These are phyloP conservation scores for Myxozyma geophila DNA, from an alignment of 805 yeast species.

Conservation along the genomic window DNA sequence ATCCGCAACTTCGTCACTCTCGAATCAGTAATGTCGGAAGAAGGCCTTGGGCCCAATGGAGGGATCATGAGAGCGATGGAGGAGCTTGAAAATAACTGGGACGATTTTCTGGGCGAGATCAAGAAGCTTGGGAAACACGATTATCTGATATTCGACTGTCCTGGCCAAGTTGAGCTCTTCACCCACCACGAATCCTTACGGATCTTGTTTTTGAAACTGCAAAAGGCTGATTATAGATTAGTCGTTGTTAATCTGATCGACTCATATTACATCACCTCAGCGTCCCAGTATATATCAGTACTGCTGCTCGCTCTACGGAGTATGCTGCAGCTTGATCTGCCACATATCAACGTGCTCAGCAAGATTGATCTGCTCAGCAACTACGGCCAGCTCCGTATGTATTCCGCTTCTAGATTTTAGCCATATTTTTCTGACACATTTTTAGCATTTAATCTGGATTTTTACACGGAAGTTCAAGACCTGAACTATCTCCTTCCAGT, in stretches of 20 bases:
- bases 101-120: constrained; percentile 62
- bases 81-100: constrained; percentile 58
- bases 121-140: constrained; percentile 60
- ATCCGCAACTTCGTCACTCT: constrained; percentile 75
- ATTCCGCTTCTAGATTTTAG: background rate
- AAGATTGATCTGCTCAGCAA: constrained; percentile 81
- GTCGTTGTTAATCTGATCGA: constrained; percentile 83
- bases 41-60: constrained; percentile 83
- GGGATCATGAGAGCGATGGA: constrained; percentile 90
- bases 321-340: constrained; percentile 90
- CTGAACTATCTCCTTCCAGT: constrained; percentile 67
- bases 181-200: constrained; percentile 83
- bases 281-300: constrained; percentile 86
- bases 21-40: constrained; percentile 77
- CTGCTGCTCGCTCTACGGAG: constrained; percentile 80
- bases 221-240: constrained; percentile 65
- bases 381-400: constrained; percentile 65
- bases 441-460: constrained; percentile 71
- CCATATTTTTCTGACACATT: background rate
- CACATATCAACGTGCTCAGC: constrained; percentile 90
- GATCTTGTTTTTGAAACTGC: constrained; percentile 66
- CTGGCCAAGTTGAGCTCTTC: constrained; percentile 94
- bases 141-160: constrained; percentile 73
- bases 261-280: constrained; percentile 76
- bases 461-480: constrained; percentile 91